phyloP scores from a whole-genome alignment of 306 rosid genomes.

The Dryas drummondii region DNA sequence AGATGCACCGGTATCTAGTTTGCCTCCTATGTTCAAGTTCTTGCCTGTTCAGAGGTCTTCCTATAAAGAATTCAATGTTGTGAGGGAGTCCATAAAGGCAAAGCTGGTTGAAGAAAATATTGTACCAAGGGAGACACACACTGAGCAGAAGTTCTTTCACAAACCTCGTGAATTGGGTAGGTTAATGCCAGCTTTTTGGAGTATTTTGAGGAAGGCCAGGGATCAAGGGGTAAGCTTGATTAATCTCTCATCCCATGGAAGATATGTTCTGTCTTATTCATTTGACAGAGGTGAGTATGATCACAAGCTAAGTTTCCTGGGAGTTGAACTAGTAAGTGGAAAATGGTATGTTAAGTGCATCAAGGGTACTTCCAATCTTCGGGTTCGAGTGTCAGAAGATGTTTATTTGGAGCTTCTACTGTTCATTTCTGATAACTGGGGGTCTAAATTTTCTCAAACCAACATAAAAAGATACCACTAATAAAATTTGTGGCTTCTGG shows the following conservation, averaged over 20 bases:
- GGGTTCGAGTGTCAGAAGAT: conserved; percentile 48
- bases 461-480: conserved; percentile 38
- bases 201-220: conserved; percentile 42
- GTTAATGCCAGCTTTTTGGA: conserved; percentile 59
- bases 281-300: conserved; percentile 48
- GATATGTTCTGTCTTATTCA: conserved; percentile 45
- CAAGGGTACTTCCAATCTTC: conserved; percentile 51
- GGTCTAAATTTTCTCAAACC: conserved; percentile 25
- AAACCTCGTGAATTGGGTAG: conserved; percentile 63
- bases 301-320: conserved; percentile 47
- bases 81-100: conserved; percentile 39
- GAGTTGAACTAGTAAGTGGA: conserved; percentile 35
- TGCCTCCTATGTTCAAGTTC: conserved; percentile 47
- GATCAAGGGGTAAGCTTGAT: conserved; percentile 38
- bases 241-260: conserved; percentile 54
- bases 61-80: conserved; percentile 39
- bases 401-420: conserved; percentile 49
- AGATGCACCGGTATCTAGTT: conserved; percentile 43
- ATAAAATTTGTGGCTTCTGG: conserved; percentile 44
- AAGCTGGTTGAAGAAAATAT: conserved; percentile 40
- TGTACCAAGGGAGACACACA: conserved; percentile 57
- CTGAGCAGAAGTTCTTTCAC: conserved; percentile 54
- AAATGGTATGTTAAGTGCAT: conserved; percentile 80
- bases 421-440: conserved; percentile 50
- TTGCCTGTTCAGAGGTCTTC: conserved; percentile 46